Percentiles rank a stretch among this genome's conserved stretches.
Evolutionary conservation across 1,284 basidiomycete genomes (phyloP).

Genomic region (Termitomyces sp.): DNA sequence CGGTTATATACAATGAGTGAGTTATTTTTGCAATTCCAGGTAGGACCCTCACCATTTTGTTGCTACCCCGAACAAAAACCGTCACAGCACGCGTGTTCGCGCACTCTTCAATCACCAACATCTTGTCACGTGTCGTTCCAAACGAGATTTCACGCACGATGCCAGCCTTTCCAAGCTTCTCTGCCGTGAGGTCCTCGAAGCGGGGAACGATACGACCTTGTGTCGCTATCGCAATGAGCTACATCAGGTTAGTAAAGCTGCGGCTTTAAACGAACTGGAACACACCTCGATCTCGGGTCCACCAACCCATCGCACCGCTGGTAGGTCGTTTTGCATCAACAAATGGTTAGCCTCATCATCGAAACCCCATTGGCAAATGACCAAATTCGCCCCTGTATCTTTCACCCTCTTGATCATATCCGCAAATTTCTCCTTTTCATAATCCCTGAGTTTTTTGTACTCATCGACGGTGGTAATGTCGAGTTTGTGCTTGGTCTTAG

Average conservation of each 20-base stretch:
- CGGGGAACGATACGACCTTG: slow-evolving; percentile 97
- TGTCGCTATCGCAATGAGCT: slow-evolving; percentile 98
- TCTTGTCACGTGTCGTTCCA: slow-evolving; percentile 97
- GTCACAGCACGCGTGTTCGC: slow-evolving; percentile 96
- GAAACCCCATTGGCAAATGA: slow-evolving; percentile 99
- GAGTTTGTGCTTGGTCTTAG: slow-evolving; percentile 99
- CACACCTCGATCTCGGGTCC: slow-evolving; percentile 96
- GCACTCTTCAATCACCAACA: slow-evolving; percentile 98
- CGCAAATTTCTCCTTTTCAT: slow-evolving; percentile 94
- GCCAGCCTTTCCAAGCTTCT: slow-evolving; percentile 92
- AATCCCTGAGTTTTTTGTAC: slow-evolving; percentile 91
- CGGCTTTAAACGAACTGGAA: not conserved
- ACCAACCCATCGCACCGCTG: slow-evolving; percentile 98
- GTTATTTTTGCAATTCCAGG: not conserved
- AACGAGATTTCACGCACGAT: slow-evolving; percentile 92
- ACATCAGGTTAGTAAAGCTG: slow-evolving; percentile 1
- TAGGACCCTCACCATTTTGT: slow-evolving; percentile 82
- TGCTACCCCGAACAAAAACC: slow-evolving; percentile 94
- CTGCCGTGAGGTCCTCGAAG: slow-evolving; percentile 90
- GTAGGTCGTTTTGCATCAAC: slow-evolving; percentile 95
- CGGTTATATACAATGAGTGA: not conserved
- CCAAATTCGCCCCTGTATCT: slow-evolving; percentile 96
- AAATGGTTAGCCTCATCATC: slow-evolving; percentile 99
- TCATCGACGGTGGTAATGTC: slow-evolving; percentile 98
- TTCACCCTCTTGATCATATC: slow-evolving; percentile 98